Evolutionary conservation across 2,329 filamentous ascomycete genomes (phyloP), one percentile per base, ranked within the genome.

Genomic region (Monilinia vaccinii-corymbosi): DNA sequence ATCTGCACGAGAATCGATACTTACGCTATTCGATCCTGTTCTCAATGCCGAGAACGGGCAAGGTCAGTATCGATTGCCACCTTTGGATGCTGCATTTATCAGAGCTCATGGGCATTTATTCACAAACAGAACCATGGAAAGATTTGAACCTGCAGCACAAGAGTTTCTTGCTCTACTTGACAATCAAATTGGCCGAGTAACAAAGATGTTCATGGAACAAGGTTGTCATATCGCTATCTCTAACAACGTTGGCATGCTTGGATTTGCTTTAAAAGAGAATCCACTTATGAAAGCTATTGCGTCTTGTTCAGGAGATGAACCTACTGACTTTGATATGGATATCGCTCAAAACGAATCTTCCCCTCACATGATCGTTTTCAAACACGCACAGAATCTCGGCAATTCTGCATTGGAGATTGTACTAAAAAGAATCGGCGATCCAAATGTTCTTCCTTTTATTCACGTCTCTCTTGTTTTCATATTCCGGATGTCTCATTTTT

Each of bases 1-100:
- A 0, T 85, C 83, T n/a, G 84, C 87, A 0, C 78, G 81, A 6
- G 87, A 90, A 52, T 88, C 81, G 0, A 84, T 92, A 42, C 77
- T 86, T 70, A 89, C 86, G 0, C 72, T 92, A 0, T 86, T 92
- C 62, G 81, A 85, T 3, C 83, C 83, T 0, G 73, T 85, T 0
- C 65, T 86, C 5, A 75, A 69, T 48, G 42, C 66, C 32, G 71
- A 73, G 4, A 71, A 68, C 56, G 69, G 67, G 36, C 68, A 73
- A 16, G 73, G 73, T 3, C 71, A 75, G 23, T 70, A 72, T 2
- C 70, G 75, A 23, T 66, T 78, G 0, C 68, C 70, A 3, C 64
- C 76, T 1, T 74, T 84, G 1, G 86, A 91, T 62, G 75, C 79
- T 0, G 76, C 77, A 0, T 89, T 85, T 60, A 82, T 90, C 16